Percentiles rank a stretch among this genome's conserved stretches.
Conservation (phyloP, 306 rosid genomes). For the Styphnolobium japonicum region DNA sequence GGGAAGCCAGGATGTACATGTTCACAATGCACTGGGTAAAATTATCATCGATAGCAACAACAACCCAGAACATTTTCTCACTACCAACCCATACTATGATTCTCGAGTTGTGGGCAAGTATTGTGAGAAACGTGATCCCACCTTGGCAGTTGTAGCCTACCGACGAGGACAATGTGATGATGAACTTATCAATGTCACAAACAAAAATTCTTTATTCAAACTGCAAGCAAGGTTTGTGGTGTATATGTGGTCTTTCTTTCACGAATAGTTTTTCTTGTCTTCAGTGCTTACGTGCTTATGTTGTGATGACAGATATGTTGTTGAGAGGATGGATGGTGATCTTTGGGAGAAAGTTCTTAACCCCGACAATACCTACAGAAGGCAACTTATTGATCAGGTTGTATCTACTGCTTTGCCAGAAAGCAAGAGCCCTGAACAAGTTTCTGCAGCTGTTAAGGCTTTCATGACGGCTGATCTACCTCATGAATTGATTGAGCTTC, state of each 20-base stretch:
- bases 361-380: slow-evolving; percentile 86
- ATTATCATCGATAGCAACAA: slow-evolving; percentile 97
- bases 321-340: slow-evolving; percentile 97
- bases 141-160: slow-evolving; percentile 96
- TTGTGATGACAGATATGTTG: slow-evolving; percentile 75
- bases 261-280: slow-evolving; percentile 1
- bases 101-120: slow-evolving; percentile 99
- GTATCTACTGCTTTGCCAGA: slow-evolving; percentile 98
- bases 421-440: slow-evolving; percentile 99
- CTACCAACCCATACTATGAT: slow-evolving; percentile 97
- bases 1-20: slow-evolving; percentile 99
- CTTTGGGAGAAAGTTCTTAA: slow-evolving; percentile 91
- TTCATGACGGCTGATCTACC: slow-evolving; percentile 99
- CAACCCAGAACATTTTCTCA: slow-evolving; percentile 98
- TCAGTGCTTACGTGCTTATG: slow-evolving; percentile 20
- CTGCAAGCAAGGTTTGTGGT: slow-evolving; percentile 94
- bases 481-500: slow-evolving; percentile 97
- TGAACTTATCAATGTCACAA: slow-evolving; percentile 92
- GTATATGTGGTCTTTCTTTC: slow-evolving; percentile 3
- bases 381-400: slow-evolving; percentile 98
- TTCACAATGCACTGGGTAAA: slow-evolving; percentile 97
- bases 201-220: slow-evolving; percentile 92
- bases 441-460: slow-evolving; percentile 98
- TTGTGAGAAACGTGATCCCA: slow-evolving; percentile 99
- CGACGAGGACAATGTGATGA: slow-evolving; percentile 98